Conservation (phyloP, 1,284 basidiomycete genomes). For the Porodaedalea pini region DNA sequence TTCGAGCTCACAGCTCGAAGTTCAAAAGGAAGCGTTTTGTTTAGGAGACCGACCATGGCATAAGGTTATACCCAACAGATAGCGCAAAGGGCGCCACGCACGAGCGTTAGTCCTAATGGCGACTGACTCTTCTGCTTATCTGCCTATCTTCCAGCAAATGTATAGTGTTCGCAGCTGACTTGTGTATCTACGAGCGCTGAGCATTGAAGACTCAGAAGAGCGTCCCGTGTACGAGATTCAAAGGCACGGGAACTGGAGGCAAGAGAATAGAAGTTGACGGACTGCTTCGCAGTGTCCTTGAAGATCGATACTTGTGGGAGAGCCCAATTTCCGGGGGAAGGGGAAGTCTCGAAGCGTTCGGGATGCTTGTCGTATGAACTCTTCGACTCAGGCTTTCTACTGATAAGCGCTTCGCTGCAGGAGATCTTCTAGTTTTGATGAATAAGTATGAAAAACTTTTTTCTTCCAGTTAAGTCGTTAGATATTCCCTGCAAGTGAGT, state of each 20-base stretch:
- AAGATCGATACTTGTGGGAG: neutral
- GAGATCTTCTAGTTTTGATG: no score
- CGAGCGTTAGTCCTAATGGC: neutral
- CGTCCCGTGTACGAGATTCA: conserved; percentile 4
- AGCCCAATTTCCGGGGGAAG: neutral
- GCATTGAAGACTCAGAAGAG: neutral
- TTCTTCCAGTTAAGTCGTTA: no score
- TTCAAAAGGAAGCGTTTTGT: neutral
- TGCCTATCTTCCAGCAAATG: neutral
- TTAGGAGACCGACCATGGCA: neutral
- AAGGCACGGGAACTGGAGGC: neutral
- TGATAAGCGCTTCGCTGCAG: neutral
- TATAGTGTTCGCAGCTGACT: neutral
- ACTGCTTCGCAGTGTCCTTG: neutral
- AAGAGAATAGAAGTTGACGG: neutral
- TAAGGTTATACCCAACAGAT: no score
- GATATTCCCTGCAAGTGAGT: no score
- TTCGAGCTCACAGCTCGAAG: neutral
- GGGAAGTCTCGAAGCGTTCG: neutral
- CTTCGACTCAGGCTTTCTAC: neutral
- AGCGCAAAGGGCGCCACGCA: neutral
- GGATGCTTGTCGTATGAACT: neutral
- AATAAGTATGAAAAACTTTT: no score
- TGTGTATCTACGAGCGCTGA: neutral
- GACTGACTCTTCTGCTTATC: neutral